A percentile compares a stretch with the other conserved stretches of the same genome.
Conservation (phyloP, 495 filamentous ascomycete species). For the Cercophora scortea region DNA sequence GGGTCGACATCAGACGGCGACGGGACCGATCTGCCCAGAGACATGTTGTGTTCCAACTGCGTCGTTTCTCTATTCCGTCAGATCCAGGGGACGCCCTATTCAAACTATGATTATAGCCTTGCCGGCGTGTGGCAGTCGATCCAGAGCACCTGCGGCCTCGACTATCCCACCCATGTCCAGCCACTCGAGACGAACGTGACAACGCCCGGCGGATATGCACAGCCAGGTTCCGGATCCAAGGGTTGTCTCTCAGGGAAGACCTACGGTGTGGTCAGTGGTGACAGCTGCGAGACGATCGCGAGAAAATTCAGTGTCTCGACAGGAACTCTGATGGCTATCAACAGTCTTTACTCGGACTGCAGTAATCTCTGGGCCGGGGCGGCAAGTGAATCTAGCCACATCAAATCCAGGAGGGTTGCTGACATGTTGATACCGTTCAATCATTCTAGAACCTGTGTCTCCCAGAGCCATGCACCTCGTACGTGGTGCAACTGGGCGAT, state of each 20-base stretch:
- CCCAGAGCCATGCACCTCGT: neutral
- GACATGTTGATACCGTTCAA: too few relatives aligned
- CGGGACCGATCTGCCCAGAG: too few relatives aligned
- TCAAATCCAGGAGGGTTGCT: too few relatives aligned
- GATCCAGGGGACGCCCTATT: neutral
- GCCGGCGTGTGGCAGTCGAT: neutral
- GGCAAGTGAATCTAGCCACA: neutral
- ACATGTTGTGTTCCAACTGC: neutral
- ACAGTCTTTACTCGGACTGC: neutral
- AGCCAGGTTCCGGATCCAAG: neutral
- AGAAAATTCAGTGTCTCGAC: neutral
- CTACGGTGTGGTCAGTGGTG: neutral
- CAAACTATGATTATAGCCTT: neutral
- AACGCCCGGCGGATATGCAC: neutral
- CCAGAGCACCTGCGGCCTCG: neutral
- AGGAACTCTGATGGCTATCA: neutral
- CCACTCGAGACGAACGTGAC: neutral
- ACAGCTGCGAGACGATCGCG: neutral
- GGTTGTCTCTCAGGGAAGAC: neutral
- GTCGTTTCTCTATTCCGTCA: neutral
- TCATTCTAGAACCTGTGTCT: neutral
- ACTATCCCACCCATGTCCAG: neutral
- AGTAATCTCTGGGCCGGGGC: neutral
- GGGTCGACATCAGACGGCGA: too few relatives aligned
- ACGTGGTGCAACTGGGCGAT: neutral